Evolutionary conservation across 2,329 filamentous ascomycete genomes (phyloP), one percentile per base, ranked within the genome.

Genomic region (Albophoma yamanashiensis): DNA sequence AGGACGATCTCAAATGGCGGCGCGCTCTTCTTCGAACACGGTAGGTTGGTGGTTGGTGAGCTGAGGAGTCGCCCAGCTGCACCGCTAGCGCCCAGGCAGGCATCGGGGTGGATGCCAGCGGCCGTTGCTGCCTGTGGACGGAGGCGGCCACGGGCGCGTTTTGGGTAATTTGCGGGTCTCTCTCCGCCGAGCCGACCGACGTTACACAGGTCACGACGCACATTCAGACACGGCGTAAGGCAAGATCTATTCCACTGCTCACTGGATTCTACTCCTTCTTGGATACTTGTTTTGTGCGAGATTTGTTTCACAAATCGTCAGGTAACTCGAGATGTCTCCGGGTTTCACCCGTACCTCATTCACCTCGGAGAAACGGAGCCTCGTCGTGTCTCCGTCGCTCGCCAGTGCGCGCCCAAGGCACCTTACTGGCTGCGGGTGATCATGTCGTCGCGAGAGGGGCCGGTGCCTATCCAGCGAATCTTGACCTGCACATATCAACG

Each of bases 391-490:
- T 36, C 34, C 34, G 34, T 36, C 34, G 7, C 14, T 17, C 36
- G 22, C 6, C 14, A n/a, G n/a, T n/a, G n/a, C 4, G 11, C 14
- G 22, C 15, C 2, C n/a, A n/a, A n/a, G n/a, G n/a, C n/a, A n/a
- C 3, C 57, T 58, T 39, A 39, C 45, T 11, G 27, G 20, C 38
- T 22, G 59, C 73, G 71, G 58, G 67, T 65, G 67, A 88, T 83
- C 82, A 88, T 87, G 68, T 82, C 81, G 67, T 89, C 84, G 61
- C 85, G 78, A 55, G 79, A 82, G 45, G 84, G 85, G 8, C 86
- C 86, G 25, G 86, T 87, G 55, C 87, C 87, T 66, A 89, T 85
- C 71, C 81, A 89, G 7, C 58, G 50, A 55, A 62, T 62, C 70
- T 81, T 82, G 63, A 88, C 67, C 69, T 71, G 25, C 53, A 55